These are phyloP conservation scores for Phytophthora pluvialis DNA, from an alignment of 352 stramenopile genomes.

Conservation along the genomic window DNA sequence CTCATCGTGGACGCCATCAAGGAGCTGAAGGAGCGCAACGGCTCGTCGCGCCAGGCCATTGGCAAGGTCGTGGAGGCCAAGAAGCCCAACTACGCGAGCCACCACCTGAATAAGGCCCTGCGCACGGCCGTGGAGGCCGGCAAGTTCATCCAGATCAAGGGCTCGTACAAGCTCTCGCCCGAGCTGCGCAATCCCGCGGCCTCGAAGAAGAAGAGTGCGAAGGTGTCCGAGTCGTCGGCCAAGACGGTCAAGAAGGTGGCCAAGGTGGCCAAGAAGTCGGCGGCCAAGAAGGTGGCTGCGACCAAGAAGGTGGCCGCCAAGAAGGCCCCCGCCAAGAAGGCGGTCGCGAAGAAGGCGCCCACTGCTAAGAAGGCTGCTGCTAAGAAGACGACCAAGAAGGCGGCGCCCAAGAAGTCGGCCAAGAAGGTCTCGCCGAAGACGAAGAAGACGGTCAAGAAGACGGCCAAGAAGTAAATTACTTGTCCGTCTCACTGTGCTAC, in stretches of 20 bases:
- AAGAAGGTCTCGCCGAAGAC: constrained; percentile 65
- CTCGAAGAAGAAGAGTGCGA: constrained; percentile 64
- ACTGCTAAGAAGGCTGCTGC: constrained; percentile 55
- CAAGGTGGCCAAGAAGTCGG: constrained; percentile 64
- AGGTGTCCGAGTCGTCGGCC: constrained; percentile 61
- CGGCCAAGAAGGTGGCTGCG: constrained; percentile 66
- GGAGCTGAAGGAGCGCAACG: constrained; percentile 93
- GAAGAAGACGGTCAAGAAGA: constrained; percentile 63
- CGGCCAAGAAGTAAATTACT: constrained; percentile 60
- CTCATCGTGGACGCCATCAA: constrained; percentile 91
- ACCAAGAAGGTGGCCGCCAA: constrained; percentile 77
- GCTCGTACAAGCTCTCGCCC: constrained; percentile 81
- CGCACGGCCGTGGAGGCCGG: constrained; percentile 87
- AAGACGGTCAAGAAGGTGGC: constrained; percentile 57
- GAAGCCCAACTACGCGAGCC: constrained; percentile 82
- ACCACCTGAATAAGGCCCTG: constrained; percentile 91
- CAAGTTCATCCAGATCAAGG: constrained; percentile 90
- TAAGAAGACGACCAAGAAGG: constrained; percentile 54
- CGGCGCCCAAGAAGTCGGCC: constrained; percentile 53
- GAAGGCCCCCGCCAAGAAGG: constrained; percentile 74
- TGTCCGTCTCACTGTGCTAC: constrained; percentile 15
- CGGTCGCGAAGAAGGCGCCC: constrained; percentile 51
- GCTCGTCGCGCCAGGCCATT: constrained; percentile 92
- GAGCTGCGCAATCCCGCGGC: constrained; percentile 70
- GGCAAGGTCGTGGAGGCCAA: constrained; percentile 90